A percentile compares a stretch with the other conserved stretches of the same genome.
phyloP scores from a whole-genome alignment of 176 grass and related monocot species.

The Zea mays region DNA sequence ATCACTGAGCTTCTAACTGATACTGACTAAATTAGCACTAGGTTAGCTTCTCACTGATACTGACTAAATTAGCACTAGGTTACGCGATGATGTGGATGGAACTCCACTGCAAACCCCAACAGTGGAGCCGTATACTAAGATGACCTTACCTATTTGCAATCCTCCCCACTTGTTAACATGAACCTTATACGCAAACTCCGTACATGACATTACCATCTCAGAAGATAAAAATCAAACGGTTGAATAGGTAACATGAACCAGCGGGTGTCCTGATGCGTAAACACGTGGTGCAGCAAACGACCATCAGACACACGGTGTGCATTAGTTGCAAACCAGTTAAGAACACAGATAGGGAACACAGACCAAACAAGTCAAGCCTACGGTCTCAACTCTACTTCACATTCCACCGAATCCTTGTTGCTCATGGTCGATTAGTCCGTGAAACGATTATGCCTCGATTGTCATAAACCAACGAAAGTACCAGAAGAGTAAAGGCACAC shows the following conservation, averaged over 20 bases:
- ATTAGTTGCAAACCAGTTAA: neutral
- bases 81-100: neutral
- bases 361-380: neutral
- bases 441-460: neutral
- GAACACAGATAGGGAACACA: neutral
- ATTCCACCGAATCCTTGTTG: neutral
- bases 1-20: neutral
- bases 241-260: neutral
- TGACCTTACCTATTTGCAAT: neutral
- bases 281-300: neutral
- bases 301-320: neutral
- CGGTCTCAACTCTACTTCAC: neutral
- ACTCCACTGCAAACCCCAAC: neutral
- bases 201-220: neutral
- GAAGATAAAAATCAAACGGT: neutral
- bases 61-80: neutral
- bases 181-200: neutral
- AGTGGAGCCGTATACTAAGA: neutral
- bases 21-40: neutral
- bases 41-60: neutral
- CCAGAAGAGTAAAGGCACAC: neutral
- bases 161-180: neutral
- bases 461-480: conserved; percentile 4
- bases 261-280: neutral
- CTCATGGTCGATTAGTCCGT: neutral